These are phyloP conservation scores for Fusarium fracticaudum DNA, from an alignment of 2,329 filamentous ascomycete genomes.

Conservation along the genomic window DNA sequence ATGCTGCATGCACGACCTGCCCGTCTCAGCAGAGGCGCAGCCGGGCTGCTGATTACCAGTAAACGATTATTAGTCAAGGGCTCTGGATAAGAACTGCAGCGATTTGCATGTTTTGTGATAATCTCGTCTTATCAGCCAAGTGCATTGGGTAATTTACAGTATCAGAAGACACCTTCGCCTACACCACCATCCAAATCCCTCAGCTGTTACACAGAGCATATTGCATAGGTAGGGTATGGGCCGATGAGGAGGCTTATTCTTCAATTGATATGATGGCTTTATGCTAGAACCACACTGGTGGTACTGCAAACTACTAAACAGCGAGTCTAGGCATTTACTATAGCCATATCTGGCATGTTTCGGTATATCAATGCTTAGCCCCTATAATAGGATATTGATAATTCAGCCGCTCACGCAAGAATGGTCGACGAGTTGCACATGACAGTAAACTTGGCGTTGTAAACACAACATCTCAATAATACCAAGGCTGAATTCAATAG, in stretches of 20 bases:
- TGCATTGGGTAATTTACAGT: background rate
- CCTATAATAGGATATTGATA: background rate
- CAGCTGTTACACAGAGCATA: background rate
- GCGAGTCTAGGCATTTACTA: background rate
- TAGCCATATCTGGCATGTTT: background rate
- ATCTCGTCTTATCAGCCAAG: background rate
- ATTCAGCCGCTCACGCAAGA: background rate
- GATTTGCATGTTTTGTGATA: background rate
- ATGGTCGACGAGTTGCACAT: constrained; percentile 3
- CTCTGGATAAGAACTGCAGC: background rate
- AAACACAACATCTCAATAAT: background rate
- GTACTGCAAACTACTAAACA: background rate
- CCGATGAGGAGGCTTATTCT: background rate
- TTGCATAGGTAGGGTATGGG: background rate
- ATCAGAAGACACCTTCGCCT: constrained; percentile 15
- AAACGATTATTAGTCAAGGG: background rate
- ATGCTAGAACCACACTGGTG: background rate
- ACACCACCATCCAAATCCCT: background rate
- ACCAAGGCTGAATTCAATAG: constrained; percentile 1
- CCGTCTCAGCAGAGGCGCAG: constrained; percentile 16
- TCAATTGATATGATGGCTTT: background rate
- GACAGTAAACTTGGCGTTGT: constrained; percentile 7
- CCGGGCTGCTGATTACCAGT: constrained; percentile 16
- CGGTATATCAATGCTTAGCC: background rate
- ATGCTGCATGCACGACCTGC: constrained; percentile 2